Percentiles rank a stretch among this genome's conserved stretches.
Conservation (phyloP, 805 yeast species). For the Schwanniomyces yamadae region DNA sequence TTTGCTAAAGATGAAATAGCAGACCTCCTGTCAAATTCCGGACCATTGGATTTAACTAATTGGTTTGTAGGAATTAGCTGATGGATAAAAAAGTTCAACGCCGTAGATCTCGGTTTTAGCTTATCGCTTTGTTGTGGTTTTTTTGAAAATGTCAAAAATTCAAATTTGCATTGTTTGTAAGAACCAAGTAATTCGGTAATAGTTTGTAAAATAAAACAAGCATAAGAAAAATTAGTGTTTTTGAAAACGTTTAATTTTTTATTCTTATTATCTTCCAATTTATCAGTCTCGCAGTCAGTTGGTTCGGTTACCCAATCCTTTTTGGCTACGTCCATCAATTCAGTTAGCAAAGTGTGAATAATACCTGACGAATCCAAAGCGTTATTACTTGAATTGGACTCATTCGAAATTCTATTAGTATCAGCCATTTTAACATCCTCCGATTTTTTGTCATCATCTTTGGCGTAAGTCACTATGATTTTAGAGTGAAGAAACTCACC, state of each 20-base stretch:
- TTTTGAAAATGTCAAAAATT: slow-evolving; percentile 75
- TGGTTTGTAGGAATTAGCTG: slow-evolving; percentile 64
- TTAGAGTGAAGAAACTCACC: slow-evolving; percentile 17
- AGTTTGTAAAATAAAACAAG: slow-evolving; percentile 64
- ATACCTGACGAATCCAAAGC: slow-evolving; percentile 52
- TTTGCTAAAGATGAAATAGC: slow-evolving; percentile 63
- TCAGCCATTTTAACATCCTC: slow-evolving; percentile 16
- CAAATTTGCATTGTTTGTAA: slow-evolving; percentile 77
- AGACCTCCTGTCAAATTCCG: slow-evolving; percentile 49
- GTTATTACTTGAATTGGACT: not conserved
- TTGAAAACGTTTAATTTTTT: slow-evolving; percentile 37
- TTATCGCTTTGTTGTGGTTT: slow-evolving; percentile 37
- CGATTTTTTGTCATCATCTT: slow-evolving; percentile 28
- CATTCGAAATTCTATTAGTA: slow-evolving; percentile 1
- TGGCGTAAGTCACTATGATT: slow-evolving; percentile 17
- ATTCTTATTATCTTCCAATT: slow-evolving; percentile 12
- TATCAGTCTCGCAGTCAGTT: slow-evolving; percentile 13
- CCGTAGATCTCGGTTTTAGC: slow-evolving; percentile 71
- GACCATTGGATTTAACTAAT: slow-evolving; percentile 34
- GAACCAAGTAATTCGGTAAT: slow-evolving; percentile 73
- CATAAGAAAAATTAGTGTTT: slow-evolving; percentile 62
- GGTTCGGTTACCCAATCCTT: slow-evolving; percentile 38
- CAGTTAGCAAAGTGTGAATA: slow-evolving; percentile 59
- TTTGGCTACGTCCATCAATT: slow-evolving; percentile 52
- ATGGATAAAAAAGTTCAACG: slow-evolving; percentile 73